Percentiles rank a stretch among this genome's conserved stretches.
These are phyloP conservation scores for Rubia yunnanensis DNA, from an alignment of 257 asterid genomes.

Conservation along the genomic window DNA sequence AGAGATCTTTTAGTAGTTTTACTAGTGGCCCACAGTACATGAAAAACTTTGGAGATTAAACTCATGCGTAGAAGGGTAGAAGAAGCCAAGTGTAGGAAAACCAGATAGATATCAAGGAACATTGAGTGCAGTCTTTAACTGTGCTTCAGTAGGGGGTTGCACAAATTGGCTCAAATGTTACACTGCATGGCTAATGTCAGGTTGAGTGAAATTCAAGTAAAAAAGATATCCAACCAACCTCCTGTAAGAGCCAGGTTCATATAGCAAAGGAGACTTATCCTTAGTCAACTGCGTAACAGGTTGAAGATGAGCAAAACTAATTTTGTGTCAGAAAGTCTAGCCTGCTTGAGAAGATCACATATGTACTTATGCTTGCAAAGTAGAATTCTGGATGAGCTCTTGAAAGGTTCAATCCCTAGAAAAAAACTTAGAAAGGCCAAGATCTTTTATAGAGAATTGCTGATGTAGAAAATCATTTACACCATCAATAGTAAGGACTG, in stretches of 20 bases:
- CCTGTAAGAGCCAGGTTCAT: background rate
- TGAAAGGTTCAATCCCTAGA: background rate
- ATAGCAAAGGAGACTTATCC: background rate
- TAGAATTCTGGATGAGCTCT: background rate
- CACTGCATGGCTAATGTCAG: background rate
- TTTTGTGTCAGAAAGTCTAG: too few relatives aligned
- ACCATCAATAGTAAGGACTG: background rate
- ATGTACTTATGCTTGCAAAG: background rate
- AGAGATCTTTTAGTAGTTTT: too few relatives aligned
- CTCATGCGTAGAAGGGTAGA: background rate
- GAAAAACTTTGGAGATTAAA: too few relatives aligned
- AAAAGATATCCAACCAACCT: background rate
- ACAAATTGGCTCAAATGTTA: background rate
- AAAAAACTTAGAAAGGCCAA: background rate
- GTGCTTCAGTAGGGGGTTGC: background rate
- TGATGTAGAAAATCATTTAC: too few relatives aligned
- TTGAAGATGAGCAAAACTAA: background rate
- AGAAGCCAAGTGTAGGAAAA: background rate
- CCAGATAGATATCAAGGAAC: background rate
- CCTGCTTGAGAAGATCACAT: background rate
- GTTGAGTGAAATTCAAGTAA: background rate
- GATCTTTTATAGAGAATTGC: background rate
- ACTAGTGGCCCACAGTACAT: too few relatives aligned
- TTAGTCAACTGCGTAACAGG: background rate
- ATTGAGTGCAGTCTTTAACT: background rate